Evolutionary conservation across 768 basidiomycete species (phyloP).

Genomic region (Gymnopilus junonius): DNA sequence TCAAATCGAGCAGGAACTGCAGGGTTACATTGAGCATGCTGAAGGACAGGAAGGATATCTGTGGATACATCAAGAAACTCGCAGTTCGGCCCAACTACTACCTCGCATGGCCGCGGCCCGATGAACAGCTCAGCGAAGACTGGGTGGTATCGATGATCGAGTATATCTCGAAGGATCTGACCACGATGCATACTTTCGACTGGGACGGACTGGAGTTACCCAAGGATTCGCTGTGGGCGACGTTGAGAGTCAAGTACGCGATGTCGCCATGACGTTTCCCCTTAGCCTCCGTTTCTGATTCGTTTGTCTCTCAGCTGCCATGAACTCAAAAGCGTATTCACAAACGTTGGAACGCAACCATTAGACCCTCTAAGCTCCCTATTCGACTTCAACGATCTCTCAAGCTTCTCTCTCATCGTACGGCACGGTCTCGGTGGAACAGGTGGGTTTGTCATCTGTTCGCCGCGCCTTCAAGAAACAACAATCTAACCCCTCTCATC

Average conservation of each 20-base stretch:
- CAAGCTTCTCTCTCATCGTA: slow-evolving; percentile 50
- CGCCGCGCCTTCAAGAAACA: not conserved
- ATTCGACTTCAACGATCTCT: slow-evolving; percentile 47
- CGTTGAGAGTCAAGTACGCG: slow-evolving; percentile 41
- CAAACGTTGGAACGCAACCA: slow-evolving; percentile 44
- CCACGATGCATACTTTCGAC: slow-evolving; percentile 47
- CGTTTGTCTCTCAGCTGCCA: slow-evolving; percentile 42
- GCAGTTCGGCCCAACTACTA: slow-evolving; percentile 56
- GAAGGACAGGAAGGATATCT: slow-evolving; percentile 36
- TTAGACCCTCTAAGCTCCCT: slow-evolving; percentile 41
- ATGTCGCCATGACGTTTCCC: slow-evolving; percentile 8
- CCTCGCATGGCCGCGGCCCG: slow-evolving; percentile 51
- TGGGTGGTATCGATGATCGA: slow-evolving; percentile 44
- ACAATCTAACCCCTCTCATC: not conserved
- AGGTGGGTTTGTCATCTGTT: slow-evolving; percentile 26
- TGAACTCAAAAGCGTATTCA: slow-evolving; percentile 44
- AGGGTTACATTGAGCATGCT: slow-evolving; percentile 42
- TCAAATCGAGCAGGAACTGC: slow-evolving; percentile 48
- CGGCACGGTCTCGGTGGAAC: slow-evolving; percentile 46
- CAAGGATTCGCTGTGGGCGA: slow-evolving; percentile 43
- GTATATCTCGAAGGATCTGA: slow-evolving; percentile 35
- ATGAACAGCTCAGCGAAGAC: slow-evolving; percentile 42
- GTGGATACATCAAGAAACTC: slow-evolving; percentile 43
- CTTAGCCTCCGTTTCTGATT: not conserved
- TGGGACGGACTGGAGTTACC: slow-evolving; percentile 59